These are phyloP conservation scores for Aspergillus panamensis DNA, from an alignment of 495 filamentous ascomycete genomes.

Conservation along the genomic window DNA sequence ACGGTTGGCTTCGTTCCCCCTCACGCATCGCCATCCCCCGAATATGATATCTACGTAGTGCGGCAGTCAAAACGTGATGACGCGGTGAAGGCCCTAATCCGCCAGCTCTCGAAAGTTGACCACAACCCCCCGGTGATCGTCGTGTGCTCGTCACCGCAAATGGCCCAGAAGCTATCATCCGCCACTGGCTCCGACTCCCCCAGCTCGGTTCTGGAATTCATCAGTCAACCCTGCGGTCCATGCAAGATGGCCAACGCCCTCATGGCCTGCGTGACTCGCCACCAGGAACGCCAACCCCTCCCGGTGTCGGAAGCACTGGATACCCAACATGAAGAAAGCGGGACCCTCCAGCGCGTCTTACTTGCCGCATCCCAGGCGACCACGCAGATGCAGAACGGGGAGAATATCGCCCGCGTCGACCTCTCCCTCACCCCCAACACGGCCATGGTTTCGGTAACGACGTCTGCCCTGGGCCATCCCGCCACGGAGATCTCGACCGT, in stretches of 20 bases:
- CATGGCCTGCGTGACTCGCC: conserved; percentile 25
- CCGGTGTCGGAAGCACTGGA: neutral
- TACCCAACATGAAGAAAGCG: neutral
- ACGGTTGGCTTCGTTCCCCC: neutral
- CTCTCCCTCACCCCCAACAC: neutral
- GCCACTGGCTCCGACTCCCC: conserved; percentile 5
- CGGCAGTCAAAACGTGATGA: neutral
- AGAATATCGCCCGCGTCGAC: neutral
- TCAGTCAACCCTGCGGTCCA: conserved; percentile 34
- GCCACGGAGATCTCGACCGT: conserved; percentile 2
- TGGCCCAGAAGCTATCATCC: conserved; percentile 25
- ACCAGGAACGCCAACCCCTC: neutral
- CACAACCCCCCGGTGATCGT: conserved; percentile 21
- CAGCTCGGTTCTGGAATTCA: conserved; percentile 21
- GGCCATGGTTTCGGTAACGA: conserved; percentile 5
- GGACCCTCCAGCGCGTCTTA: neutral
- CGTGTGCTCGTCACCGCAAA: conserved; percentile 27
- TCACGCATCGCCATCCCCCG: neutral
- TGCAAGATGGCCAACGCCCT: conserved; percentile 26
- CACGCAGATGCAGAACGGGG: neutral
- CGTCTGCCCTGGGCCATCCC: neutral
- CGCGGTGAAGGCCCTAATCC: neutral
- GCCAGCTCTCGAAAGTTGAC: neutral
- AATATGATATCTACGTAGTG: conserved; percentile 10
- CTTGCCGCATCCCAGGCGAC: neutral